phyloP scores from a whole-genome alignment of 2,329 filamentous ascomycete species.

The Blastomyces gilchristii region DNA sequence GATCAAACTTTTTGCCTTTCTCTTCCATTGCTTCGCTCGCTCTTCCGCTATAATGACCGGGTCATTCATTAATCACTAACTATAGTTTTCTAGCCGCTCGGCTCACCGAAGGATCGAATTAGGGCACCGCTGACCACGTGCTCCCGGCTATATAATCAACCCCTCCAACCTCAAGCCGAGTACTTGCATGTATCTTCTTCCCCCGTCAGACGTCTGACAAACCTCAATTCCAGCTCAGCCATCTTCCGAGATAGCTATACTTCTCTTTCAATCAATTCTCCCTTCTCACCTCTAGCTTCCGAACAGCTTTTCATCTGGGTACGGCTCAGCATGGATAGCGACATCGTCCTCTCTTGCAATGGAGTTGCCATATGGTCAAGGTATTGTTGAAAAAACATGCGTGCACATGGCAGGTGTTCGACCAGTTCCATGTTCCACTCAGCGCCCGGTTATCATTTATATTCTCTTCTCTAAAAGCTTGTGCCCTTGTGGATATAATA shows the following conservation, averaged over 20 bases:
- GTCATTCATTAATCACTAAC: too few species aligned
- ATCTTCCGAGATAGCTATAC: neutral
- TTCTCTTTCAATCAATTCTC: neutral
- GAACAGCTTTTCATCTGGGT: neutral
- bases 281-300: neutral
- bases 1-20: too few species aligned
- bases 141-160: neutral
- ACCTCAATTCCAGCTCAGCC: neutral
- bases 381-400: slow-evolving; percentile 30
- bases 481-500: neutral
- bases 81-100: neutral
- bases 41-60: too few species aligned
- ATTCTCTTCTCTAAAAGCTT: neutral
- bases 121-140: neutral
- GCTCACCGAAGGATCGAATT: neutral
- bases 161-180: neutral
- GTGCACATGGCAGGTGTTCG: slow-evolving; percentile 39
- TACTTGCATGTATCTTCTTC: neutral
- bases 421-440: slow-evolving; percentile 12
- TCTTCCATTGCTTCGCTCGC: too few species aligned
- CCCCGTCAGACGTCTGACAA: neutral
- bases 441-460: neutral
- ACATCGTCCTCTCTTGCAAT: neutral
- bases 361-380: slow-evolving; percentile 26
- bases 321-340: slow-evolving; percentile 2